phyloP scores from a whole-genome alignment of 1,284 basidiomycete genomes.

The Peniophora sp. region DNA sequence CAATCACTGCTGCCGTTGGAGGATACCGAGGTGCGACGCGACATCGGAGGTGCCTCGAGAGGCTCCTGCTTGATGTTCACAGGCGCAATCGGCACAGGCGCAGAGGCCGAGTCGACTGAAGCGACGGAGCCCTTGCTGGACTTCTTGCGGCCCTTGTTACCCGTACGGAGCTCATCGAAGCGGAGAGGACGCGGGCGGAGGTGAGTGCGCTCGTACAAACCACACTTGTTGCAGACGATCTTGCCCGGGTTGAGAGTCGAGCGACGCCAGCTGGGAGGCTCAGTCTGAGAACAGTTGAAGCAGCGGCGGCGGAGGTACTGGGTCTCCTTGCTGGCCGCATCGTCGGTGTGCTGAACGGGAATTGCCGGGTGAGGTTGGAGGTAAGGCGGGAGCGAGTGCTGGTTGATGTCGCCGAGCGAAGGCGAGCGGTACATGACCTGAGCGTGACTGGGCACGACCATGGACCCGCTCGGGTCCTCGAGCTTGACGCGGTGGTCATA shows the following conservation, averaged over 20 bases:
- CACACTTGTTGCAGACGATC: conserved; percentile 87
- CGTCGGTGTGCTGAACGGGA: conserved; percentile 80
- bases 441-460: conserved; percentile 55
- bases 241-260: conserved; percentile 81
- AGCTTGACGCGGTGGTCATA: conserved; percentile 50
- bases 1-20: conserved; percentile 56
- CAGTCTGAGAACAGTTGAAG: conserved; percentile 84
- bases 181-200: conserved; percentile 70
- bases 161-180: conserved; percentile 76
- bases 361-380: too few relatives aligned
- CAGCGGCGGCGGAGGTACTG: conserved; percentile 78
- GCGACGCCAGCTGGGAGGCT: conserved; percentile 78
- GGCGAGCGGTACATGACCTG: conserved; percentile 37
- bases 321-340: conserved; percentile 79
- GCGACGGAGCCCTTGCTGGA: conserved; percentile 26
- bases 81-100: too few relatives aligned
- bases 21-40: conserved; percentile 54
- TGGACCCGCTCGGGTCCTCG: conserved; percentile 35
- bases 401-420: conserved; percentile 23
- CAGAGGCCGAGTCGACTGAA: too few relatives aligned
- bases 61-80: conserved; percentile 29
- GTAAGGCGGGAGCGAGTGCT: conserved; percentile 43
- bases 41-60: conserved; percentile 38
- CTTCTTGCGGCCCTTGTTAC: conserved; percentile 67
- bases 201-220: conserved; percentile 79